A percentile compares a stretch with the other conserved stretches of the same genome.
These are phyloP conservation scores for Polychytrium aggregatum DNA, from an alignment of 192 early-diverging fungal species.

Conservation along the genomic window DNA sequence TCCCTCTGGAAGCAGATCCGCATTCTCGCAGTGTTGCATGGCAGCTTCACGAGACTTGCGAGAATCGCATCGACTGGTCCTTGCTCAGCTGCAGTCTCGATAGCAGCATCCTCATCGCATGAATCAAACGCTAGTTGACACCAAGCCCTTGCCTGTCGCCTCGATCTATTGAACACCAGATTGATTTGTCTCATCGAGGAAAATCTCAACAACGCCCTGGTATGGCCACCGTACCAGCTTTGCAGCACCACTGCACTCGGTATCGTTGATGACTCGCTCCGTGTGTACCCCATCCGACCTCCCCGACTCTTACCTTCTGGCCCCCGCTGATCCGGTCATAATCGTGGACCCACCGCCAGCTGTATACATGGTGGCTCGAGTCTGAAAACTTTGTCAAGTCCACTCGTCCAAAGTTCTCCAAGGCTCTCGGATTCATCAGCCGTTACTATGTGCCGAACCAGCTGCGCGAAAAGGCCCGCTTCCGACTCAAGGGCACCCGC, in stretches of 20 bases:
- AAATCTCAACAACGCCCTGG: slow-evolving; percentile 62
- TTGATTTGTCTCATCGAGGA: slow-evolving; percentile 67
- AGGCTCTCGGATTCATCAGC: slow-evolving; percentile 54
- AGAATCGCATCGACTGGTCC: too few relatives aligned
- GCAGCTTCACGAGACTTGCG: too few relatives aligned
- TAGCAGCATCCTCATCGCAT: too few relatives aligned
- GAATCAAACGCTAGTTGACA: too few relatives aligned
- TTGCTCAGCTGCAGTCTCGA: not conserved
- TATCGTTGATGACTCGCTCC: too few relatives aligned
- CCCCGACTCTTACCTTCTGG: too few relatives aligned
- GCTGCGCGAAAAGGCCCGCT: slow-evolving; percentile 55
- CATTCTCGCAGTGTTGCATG: too few relatives aligned
- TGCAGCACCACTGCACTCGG: not conserved
- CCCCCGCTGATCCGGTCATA: not conserved
- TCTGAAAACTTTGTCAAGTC: slow-evolving; percentile 64
- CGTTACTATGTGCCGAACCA: slow-evolving; percentile 62
- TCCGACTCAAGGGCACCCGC: slow-evolving; percentile 50
- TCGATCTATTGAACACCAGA: too few relatives aligned
- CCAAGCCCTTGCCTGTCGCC: too few relatives aligned
- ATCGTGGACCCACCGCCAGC: slow-evolving; percentile 3
- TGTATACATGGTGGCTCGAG: slow-evolving; percentile 78
- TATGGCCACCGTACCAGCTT: slow-evolving; percentile 2
- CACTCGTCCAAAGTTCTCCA: slow-evolving; percentile 62
- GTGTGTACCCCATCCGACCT: too few relatives aligned
- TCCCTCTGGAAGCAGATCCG: too few relatives aligned